A percentile compares a stretch with the other conserved stretches of the same genome.
Evolutionary conservation across 371 early-diverging fungal genomes (phyloP).

Genomic region (Thermomucor indicae-seudaticae): DNA sequence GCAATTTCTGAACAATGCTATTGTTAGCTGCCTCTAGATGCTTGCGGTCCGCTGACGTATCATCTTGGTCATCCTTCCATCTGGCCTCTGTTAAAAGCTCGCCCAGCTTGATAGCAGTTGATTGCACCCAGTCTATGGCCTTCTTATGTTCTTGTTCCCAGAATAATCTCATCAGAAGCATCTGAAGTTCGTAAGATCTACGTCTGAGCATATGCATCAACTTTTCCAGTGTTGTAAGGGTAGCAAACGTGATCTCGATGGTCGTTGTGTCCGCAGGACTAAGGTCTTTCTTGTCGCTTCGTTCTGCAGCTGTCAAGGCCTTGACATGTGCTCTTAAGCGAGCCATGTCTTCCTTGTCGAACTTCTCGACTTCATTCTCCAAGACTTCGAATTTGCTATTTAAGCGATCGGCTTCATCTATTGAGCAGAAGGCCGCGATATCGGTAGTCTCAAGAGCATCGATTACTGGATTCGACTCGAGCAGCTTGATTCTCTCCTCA

Average conservation of each 20-base stretch:
- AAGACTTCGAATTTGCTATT: slow-evolving; percentile 22
- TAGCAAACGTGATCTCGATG: slow-evolving; percentile 48
- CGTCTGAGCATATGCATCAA: slow-evolving; percentile 35
- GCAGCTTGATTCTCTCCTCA: slow-evolving; percentile 31
- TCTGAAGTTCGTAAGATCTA: slow-evolving; percentile 34
- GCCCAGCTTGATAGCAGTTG: slow-evolving; percentile 14
- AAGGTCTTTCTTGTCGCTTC: slow-evolving; percentile 25
- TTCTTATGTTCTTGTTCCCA: slow-evolving; percentile 42
- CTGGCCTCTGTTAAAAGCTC: slow-evolving; percentile 27
- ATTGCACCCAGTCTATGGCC: slow-evolving; percentile 26
- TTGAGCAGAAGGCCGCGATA: slow-evolving; percentile 10
- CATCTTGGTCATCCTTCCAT: slow-evolving; percentile 20
- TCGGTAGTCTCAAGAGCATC: slow-evolving; percentile 1
- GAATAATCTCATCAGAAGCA: slow-evolving; percentile 31
- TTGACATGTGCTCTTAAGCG: slow-evolving; percentile 51
- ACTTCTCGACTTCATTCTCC: slow-evolving; percentile 27
- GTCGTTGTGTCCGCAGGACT: slow-evolving; percentile 56
- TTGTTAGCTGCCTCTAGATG: slow-evolving; percentile 5
- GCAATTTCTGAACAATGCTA: slow-evolving; percentile 12
- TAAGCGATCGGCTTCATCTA: slow-evolving; percentile 20
- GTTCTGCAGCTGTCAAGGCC: slow-evolving; percentile 29
- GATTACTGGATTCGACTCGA: slow-evolving; percentile 11
- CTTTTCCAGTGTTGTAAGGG: slow-evolving; percentile 42
- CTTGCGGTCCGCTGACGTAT: neutral
- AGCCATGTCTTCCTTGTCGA: slow-evolving; percentile 47